phyloP scores from a whole-genome alignment of 164 flowering plant species.

The Vitis labrusca region DNA sequence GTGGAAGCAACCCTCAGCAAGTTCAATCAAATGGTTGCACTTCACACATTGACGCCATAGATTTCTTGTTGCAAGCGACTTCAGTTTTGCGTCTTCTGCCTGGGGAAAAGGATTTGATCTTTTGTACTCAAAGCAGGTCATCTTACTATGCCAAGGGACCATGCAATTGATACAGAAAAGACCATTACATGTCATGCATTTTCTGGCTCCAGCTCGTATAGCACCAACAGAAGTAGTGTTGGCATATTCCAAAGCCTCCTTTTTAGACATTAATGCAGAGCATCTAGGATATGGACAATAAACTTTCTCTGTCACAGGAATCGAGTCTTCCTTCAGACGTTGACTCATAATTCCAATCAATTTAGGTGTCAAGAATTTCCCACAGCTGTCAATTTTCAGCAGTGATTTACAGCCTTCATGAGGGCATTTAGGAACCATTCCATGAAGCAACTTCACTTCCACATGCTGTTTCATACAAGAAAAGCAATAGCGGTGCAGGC shows the following conservation, averaged over 20 bases:
- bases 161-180: constrained; percentile 69
- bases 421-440: constrained; percentile 62
- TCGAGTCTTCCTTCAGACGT: constrained; percentile 59
- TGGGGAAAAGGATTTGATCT: constrained; percentile 28
- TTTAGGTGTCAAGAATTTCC: constrained; percentile 57
- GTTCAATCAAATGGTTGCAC: constrained; percentile 83
- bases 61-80: constrained; percentile 53
- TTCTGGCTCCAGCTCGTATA: constrained; percentile 38
- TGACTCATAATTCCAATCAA: constrained; percentile 51
- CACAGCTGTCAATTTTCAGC: constrained; percentile 56
- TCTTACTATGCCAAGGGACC: constrained; percentile 74
- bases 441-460: constrained; percentile 75
- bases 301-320: constrained; percentile 66
- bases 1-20: constrained; percentile 80
- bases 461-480: constrained; percentile 87
- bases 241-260: constrained; percentile 36
- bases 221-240: constrained; percentile 12
- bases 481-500: constrained; percentile 70
- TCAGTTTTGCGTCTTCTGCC: constrained; percentile 60
- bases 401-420: constrained; percentile 65
- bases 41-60: constrained; percentile 77
- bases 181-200: constrained; percentile 59
- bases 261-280: constrained; percentile 74
- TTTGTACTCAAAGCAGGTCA: constrained; percentile 51
- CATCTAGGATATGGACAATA: constrained; percentile 90